Evolutionary conservation across 1,139 yeast species (phyloP).

Genomic region (Hyphopichia burtonii): DNA sequence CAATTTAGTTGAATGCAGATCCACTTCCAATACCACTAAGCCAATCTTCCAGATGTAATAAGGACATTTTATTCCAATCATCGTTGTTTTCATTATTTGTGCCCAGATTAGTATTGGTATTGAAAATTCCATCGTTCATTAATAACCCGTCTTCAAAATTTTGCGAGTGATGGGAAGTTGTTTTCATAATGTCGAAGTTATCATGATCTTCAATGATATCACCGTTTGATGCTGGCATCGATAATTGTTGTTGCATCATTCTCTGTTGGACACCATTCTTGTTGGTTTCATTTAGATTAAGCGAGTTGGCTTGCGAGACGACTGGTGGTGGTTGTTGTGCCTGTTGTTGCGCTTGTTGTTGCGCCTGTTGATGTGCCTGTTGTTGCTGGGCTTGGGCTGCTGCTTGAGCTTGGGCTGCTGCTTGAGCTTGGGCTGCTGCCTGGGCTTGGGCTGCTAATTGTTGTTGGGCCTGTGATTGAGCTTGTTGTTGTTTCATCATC

Average conservation of each 20-base stretch:
- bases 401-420: slow-evolving; percentile 7
- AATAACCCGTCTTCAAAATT: not conserved
- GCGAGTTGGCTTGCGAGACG: no score
- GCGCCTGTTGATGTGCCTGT: slow-evolving; percentile 8
- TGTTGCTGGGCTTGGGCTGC: slow-evolving; percentile 4
- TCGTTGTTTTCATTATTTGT: not conserved
- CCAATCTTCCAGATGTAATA: slow-evolving; percentile 25
- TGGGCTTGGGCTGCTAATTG: slow-evolving; percentile 11
- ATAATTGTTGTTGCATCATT: slow-evolving; percentile 2
- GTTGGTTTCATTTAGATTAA: slow-evolving; percentile 3
- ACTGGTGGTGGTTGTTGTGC: no score
- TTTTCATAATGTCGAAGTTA: slow-evolving; percentile 5
- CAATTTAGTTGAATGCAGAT: slow-evolving; percentile 22
- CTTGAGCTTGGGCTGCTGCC: slow-evolving; percentile 2
- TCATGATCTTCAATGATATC: slow-evolving; percentile 3
- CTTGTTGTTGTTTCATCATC: slow-evolving; percentile 21
- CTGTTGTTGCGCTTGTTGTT: slow-evolving; percentile 9
- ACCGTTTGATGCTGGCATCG: slow-evolving; percentile 5
- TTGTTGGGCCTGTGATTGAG: slow-evolving; percentile 12
- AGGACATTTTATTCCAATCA: slow-evolving; percentile 5
- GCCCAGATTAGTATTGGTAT: not conserved
- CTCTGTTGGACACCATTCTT: slow-evolving; percentile 6
- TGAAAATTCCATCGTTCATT: not conserved
- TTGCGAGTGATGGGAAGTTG: slow-evolving; percentile 13
- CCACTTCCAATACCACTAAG: slow-evolving; percentile 38